A percentile compares a stretch with the other conserved stretches of the same genome.
Evolutionary conservation across 2,329 filamentous ascomycete genomes (phyloP).

Genomic region (Macrophomina pseudophaseolina): DNA sequence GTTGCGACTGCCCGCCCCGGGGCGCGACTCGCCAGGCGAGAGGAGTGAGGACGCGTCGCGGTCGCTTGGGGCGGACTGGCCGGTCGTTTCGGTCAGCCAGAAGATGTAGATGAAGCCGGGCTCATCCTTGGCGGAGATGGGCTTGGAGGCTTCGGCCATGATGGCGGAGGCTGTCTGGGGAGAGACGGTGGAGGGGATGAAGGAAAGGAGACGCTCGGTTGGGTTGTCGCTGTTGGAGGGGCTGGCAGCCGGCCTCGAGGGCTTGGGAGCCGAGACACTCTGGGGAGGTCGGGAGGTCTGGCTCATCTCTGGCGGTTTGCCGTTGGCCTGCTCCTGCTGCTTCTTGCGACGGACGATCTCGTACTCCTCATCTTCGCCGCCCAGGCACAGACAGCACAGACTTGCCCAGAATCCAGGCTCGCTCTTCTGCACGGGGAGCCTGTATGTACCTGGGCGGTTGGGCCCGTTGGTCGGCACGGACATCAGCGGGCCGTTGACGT

Average conservation of each 20-base stretch:
- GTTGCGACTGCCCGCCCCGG: constrained; percentile 32
- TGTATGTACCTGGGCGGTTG: constrained; percentile 16
- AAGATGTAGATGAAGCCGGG: constrained; percentile 97
- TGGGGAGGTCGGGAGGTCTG: constrained; percentile 31
- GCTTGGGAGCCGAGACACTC: constrained; percentile 34
- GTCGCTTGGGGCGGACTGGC: constrained; percentile 45
- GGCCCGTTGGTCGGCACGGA: constrained; percentile 43
- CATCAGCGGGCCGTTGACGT: constrained; percentile 52
- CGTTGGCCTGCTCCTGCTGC: constrained; percentile 31
- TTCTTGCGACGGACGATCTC: constrained; percentile 50
- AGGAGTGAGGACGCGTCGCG: constrained; percentile 17
- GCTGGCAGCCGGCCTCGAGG: constrained; percentile 29
- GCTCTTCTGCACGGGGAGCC: constrained; percentile 27
- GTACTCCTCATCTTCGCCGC: constrained; percentile 46
- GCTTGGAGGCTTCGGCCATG: constrained; percentile 77
- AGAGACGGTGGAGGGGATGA: constrained; percentile 72
- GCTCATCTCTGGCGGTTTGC: constrained; percentile 28
- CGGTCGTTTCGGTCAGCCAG: constrained; percentile 76
- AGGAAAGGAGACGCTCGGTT: constrained; percentile 59
- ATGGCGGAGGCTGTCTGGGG: constrained; percentile 72
- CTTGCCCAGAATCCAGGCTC: constrained; percentile 48
- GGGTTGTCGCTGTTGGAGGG: constrained; percentile 12
- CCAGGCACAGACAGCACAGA: constrained; percentile 46
- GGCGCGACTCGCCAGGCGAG: not conserved
- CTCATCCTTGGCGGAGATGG: constrained; percentile 74